Conservation (phyloP, 352 stramenopile genomes). For the Globisporangium cystogenes region DNA sequence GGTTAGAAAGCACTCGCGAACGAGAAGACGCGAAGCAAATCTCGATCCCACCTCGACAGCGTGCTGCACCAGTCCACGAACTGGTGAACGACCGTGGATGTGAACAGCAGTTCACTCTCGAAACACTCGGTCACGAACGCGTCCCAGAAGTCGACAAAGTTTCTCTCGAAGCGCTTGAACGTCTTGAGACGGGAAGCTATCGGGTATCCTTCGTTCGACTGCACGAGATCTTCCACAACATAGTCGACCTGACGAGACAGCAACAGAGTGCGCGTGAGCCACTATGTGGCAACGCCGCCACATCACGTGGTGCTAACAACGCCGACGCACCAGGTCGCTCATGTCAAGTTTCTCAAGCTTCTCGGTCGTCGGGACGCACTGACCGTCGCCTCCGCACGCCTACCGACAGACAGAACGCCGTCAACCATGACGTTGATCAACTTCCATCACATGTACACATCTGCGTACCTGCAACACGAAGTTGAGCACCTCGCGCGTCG, state of each 20-base stretch:
- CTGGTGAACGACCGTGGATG: conserved; percentile 45
- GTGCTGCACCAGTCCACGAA: conserved; percentile 81
- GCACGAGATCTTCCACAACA: conserved; percentile 61
- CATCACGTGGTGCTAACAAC: background rate
- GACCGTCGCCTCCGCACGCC: conserved; percentile 47
- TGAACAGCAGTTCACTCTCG: conserved; percentile 81
- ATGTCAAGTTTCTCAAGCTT: conserved; percentile 70
- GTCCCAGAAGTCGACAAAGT: conserved; percentile 77
- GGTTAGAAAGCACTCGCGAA: background rate
- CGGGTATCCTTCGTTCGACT: conserved; percentile 55
- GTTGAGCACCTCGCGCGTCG: conserved; percentile 69
- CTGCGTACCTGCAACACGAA: conserved; percentile 50
- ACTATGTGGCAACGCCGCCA: background rate
- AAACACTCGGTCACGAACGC: conserved; percentile 70
- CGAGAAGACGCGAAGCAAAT: background rate
- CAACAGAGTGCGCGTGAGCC: background rate
- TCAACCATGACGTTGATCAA: too few relatives aligned
- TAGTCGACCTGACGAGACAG: conserved; percentile 29
- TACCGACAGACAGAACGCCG: too few relatives aligned
- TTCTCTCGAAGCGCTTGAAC: conserved; percentile 55
- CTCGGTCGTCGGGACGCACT: conserved; percentile 44
- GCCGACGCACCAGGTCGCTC: conserved; percentile 36
- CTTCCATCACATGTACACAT: too few relatives aligned
- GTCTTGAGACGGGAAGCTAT: conserved; percentile 53
- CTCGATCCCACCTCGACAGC: conserved; percentile 50